Conservation (phyloP, 805 yeast genomes). For the Metschnikowia cubensis region DNA sequence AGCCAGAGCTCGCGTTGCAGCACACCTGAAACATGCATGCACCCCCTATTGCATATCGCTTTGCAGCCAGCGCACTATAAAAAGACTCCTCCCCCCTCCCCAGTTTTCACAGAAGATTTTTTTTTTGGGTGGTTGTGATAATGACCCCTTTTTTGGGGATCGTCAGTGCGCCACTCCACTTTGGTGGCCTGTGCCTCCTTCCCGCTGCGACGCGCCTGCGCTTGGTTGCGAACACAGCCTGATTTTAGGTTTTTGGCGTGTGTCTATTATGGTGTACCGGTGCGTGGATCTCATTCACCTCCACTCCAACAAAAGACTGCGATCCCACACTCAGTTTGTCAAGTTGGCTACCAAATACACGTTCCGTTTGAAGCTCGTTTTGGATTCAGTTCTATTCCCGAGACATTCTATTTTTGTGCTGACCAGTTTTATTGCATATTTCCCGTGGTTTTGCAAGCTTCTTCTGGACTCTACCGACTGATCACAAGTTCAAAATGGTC, state of each 20-base stretch:
- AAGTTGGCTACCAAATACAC: neutral
- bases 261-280: neutral
- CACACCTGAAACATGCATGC: slow-evolving; percentile 3
- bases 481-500: slow-evolving; percentile 27
- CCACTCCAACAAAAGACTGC: neutral
- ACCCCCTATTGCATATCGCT: slow-evolving; percentile 1
- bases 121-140: neutral
- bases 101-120: neutral
- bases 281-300: neutral
- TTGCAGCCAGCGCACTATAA: neutral
- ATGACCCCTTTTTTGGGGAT: too few species aligned
- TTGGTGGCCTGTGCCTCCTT: neutral
- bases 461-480: neutral
- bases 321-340: neutral
- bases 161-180: neutral
- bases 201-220: neutral
- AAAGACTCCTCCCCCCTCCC: neutral
- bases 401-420: neutral
- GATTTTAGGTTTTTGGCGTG: neutral
- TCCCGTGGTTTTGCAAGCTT: neutral
- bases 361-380: neutral
- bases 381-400: neutral
- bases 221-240: neutral
- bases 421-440: too few species aligned
- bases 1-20: neutral